Evolutionary conservation across 139 green algal species (phyloP), one percentile per base, ranked within the genome.

Genomic region (Ostreobium quekettii): DNA sequence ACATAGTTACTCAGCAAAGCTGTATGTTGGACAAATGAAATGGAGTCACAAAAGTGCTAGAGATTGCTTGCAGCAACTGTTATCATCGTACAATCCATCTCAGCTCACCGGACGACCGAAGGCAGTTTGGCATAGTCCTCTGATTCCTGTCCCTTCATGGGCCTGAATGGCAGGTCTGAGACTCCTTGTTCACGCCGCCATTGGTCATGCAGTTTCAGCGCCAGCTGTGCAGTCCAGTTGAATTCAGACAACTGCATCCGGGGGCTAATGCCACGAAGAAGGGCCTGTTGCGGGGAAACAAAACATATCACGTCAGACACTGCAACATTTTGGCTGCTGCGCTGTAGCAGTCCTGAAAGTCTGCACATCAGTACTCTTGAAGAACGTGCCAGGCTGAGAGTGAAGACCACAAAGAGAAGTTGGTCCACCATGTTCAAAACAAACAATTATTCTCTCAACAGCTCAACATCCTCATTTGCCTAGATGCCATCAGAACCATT

Each of bases 171-270:
- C 67, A 73, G 56, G 8, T 4, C 8, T 5, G 56, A 7, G 67
- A 57, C 67, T 60, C 57, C 53, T 56, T 36, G 39, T 49, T 58
- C 36, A 57, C 67, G 6, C 36, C 1, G 1, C 57, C 67, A 56
- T 73, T 57, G 19, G 28, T 59, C 24, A 46, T 2, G n/a, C 36
- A 73, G 67, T 4, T 57, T 29, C 28, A 39, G 33, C 1, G 67
- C 30, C 30, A 73, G 67, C 6, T 38, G 59, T 56, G 32, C 67
- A 30, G 36, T 29, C 67, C 67, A 73, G 57, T 73, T 73, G 53
- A 47, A 38, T 29, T 32, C 24, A 3, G 39, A 38, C 0, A 73
- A 56, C 11, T 70, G 39, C 38, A 56, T 73, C 38, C 57, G 56
- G 4, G 67, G 47, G 29, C 38, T 31, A 2, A 73, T 67, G 56